Conservation (phyloP, 1,284 basidiomycete species). For the Phlebopus sp. region DNA sequence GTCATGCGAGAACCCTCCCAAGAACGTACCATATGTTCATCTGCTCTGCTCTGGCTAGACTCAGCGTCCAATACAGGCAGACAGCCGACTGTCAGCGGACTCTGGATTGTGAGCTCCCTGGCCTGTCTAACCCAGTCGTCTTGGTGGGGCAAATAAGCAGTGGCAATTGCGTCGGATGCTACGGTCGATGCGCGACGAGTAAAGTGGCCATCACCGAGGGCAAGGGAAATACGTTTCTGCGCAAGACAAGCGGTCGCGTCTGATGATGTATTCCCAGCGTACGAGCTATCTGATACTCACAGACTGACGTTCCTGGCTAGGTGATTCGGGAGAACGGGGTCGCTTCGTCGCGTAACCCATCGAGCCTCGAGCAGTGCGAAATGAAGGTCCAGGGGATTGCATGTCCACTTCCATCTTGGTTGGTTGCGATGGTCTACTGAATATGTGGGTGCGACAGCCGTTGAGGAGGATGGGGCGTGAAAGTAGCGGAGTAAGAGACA, state of each 20-base stretch:
- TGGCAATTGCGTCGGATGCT: slow-evolving; percentile 15
- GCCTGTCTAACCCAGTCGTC: slow-evolving; percentile 71
- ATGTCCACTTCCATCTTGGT: slow-evolving; percentile 50
- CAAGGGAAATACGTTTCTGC: slow-evolving; percentile 57
- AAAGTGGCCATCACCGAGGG: slow-evolving; percentile 26
- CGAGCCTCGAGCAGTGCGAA: slow-evolving; percentile 22
- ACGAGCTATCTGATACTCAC: slow-evolving; percentile 35
- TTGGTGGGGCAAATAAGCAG: slow-evolving; percentile 39
- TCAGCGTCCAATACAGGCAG: slow-evolving; percentile 6
- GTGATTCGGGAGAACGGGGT: slow-evolving; percentile 52
- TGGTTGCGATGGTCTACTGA: background rate
- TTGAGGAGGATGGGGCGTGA: background rate
- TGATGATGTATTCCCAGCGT: too few species aligned
- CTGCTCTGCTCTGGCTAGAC: slow-evolving; percentile 17
- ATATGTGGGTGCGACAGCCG: background rate
- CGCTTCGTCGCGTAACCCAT: slow-evolving; percentile 42
- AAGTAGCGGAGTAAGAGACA: background rate
- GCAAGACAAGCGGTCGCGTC: background rate
- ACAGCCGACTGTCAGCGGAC: slow-evolving; percentile 37
- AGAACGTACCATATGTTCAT: slow-evolving; percentile 28
- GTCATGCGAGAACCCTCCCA: background rate
- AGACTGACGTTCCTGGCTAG: slow-evolving; percentile 46
- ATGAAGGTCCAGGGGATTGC: slow-evolving; percentile 40
- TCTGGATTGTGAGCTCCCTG: slow-evolving; percentile 55
- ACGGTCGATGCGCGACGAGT: slow-evolving; percentile 15